Base-by-base conservation (phyloP, 495 filamentous ascomycete species). In the Aspergillus conjunctus region DNA sequence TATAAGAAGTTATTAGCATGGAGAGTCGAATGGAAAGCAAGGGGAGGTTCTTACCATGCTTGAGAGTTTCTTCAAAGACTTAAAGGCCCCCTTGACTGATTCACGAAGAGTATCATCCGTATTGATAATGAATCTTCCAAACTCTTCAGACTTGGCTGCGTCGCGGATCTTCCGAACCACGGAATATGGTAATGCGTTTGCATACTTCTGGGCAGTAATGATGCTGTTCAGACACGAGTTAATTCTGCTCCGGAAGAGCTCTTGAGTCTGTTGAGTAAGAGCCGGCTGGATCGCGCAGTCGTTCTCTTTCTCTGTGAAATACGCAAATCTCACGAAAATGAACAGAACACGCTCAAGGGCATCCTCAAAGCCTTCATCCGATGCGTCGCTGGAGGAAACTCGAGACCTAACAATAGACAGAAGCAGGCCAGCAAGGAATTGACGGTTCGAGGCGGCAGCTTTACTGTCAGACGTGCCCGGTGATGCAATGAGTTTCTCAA, bases 211-310 rank as follows among this genome's bases (percentile, higher is more conserved):
- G n/a, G 83, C 80, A n/a, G 81, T 76, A 20, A 91, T 81, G 3
- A 95, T 76, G 63, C 88, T 87, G 44, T 88, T 84, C 59, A 96
- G 81, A 48, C 82, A 85, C 21, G 83, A 85, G 44, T 82, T 80
- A 50, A 95, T 81, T 14, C 89, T 80, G 54, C 81, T 83, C 48
- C 88, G 84, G 64, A 93, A 88, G 26, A 89, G 75, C 30, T 85
- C 83, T 68, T 87, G 84, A n/a, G 83, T 88, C 17, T 80, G 79
- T 30, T 79, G 77, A 0, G 88, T 87, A 1, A 88, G 57, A 0
- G 76, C 66, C 22, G 81, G 81, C 50, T 73, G 64, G 5, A 79
- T 71, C 6, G 65, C 57, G 21, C 56, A 51, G 15, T 72, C 66
- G 15, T 64, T 56, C 43, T 63, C 65, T 14, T 62, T 65, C 26